Conservation (phyloP, 2,329 filamentous ascomycete species). For the Cladorrhinum sp. region DNA sequence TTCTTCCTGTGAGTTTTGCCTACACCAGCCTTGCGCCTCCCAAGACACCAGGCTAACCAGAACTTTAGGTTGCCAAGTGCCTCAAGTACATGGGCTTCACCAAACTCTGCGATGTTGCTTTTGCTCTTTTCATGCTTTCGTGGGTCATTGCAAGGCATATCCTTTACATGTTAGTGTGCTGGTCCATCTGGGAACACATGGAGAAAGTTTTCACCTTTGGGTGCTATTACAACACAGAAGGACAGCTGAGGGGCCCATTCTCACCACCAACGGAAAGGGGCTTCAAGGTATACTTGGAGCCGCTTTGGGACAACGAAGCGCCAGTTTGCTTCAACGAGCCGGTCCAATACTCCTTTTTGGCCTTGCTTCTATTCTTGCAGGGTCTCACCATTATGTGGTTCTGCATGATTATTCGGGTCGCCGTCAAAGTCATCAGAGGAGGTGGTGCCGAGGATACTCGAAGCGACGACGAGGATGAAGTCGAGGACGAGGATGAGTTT, state of each 20-base stretch:
- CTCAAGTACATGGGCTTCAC: slow-evolving; percentile 84
- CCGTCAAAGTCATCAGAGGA: slow-evolving; percentile 74
- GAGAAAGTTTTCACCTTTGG: slow-evolving; percentile 61
- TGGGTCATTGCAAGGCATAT: slow-evolving; percentile 86
- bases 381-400: slow-evolving; percentile 82
- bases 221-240: slow-evolving; percentile 64
- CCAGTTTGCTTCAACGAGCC: slow-evolving; percentile 75
- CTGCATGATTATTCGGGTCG: slow-evolving; percentile 79
- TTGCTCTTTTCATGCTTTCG: slow-evolving; percentile 78
- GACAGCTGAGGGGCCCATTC: slow-evolving; percentile 54
- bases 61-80: slow-evolving; percentile 76
- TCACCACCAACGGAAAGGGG: slow-evolving; percentile 48
- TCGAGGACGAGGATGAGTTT: slow-evolving; percentile 53
- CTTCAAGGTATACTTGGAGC: slow-evolving; percentile 62
- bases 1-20: slow-evolving; percentile 67
- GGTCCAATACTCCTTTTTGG: slow-evolving; percentile 75
- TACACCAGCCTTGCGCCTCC: background rate
- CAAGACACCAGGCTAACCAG: background rate
- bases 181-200: slow-evolving; percentile 71
- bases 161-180: slow-evolving; percentile 75
- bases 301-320: slow-evolving; percentile 68
- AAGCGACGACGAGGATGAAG: slow-evolving; percentile 79
- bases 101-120: slow-evolving; percentile 74
- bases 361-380: slow-evolving; percentile 74
- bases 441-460: slow-evolving; percentile 78